A percentile compares a stretch with the other conserved stretches of the same genome.
Evolutionary conservation across 2,329 filamentous ascomycete species (phyloP).

Genomic region (Fusarium staphyleae): DNA sequence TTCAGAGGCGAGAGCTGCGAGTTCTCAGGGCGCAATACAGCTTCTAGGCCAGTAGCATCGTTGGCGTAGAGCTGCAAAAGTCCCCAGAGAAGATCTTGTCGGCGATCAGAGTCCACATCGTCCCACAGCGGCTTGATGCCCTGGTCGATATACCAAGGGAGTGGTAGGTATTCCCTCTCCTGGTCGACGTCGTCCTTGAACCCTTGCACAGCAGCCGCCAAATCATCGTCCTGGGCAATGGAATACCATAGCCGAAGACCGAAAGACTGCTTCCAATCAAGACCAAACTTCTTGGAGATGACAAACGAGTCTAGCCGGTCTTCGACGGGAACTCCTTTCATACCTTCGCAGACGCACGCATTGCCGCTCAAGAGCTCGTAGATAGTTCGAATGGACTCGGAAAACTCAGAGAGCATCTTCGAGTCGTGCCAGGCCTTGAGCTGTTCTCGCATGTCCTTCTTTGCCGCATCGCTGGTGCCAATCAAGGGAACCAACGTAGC

Average conservation of each 20-base stretch:
- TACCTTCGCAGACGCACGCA: conserved; percentile 81
- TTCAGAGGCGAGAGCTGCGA: conserved; percentile 78
- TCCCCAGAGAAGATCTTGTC: conserved; percentile 86
- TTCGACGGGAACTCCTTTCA: conserved; percentile 74
- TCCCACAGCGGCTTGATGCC: conserved; percentile 66
- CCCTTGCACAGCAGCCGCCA: conserved; percentile 74
- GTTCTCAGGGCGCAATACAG: conserved; percentile 77
- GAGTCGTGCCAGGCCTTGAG: conserved; percentile 84
- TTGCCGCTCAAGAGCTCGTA: conserved; percentile 92
- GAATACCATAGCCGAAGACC: conserved; percentile 91
- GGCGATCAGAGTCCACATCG: conserved; percentile 62
- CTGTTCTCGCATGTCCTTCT: conserved; percentile 79
- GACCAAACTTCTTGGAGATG: conserved; percentile 81
- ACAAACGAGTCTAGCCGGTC: conserved; percentile 82
- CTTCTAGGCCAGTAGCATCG: conserved; percentile 65
- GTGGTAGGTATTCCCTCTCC: conserved; percentile 74
- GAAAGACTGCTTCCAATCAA: conserved; percentile 95
- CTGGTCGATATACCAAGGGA: conserved; percentile 73
- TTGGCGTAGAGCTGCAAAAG: conserved; percentile 81
- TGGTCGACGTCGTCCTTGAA: conserved; percentile 78
- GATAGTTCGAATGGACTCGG: conserved; percentile 80
- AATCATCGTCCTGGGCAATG: conserved; percentile 69
- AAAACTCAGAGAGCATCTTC: conserved; percentile 87
- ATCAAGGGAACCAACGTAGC: conserved; percentile 85
- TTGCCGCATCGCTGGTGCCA: conserved; percentile 72